A percentile compares a stretch with the other conserved stretches of the same genome.
Conservation (phyloP, 2,329 filamentous ascomycete genomes). For the Trichoderma sp. region DNA sequence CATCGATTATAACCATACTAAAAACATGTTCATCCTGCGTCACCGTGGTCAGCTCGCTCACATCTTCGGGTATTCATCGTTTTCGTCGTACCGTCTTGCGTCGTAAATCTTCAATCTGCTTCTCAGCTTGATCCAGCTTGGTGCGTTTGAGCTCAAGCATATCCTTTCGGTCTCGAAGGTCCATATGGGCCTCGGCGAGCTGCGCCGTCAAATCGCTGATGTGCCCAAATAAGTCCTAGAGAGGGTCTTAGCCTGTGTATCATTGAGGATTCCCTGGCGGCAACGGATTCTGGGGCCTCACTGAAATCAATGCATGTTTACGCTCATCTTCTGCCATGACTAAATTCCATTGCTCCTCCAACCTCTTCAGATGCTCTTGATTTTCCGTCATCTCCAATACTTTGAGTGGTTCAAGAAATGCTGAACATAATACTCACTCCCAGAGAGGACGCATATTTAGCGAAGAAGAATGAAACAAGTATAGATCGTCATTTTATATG, state of each 20-base stretch:
- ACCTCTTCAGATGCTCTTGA: slow-evolving; percentile 8
- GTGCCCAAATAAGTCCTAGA: slow-evolving; percentile 14
- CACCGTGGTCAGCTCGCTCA: not conserved
- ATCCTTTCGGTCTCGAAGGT: slow-evolving; percentile 20
- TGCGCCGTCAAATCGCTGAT: slow-evolving; percentile 9
- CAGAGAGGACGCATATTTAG: not conserved
- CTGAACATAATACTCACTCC: slow-evolving; percentile 1
- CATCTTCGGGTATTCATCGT: not conserved
- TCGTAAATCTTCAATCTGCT: slow-evolving; percentile 16
- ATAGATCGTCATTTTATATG: slow-evolving; percentile 16
- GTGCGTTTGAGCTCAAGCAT: slow-evolving; percentile 19
- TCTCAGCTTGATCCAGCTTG: slow-evolving; percentile 11
- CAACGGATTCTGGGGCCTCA: not conserved
- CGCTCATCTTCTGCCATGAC: slow-evolving; percentile 18
- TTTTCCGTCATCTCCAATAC: slow-evolving; percentile 14
- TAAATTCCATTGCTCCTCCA: slow-evolving; percentile 13
- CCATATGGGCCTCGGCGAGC: slow-evolving; percentile 18
- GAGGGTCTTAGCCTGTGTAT: not conserved
- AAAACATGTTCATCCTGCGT: slow-evolving; percentile 27
- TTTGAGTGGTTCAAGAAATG: not conserved
- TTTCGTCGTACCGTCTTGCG: slow-evolving; percentile 4
- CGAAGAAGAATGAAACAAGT: not conserved
- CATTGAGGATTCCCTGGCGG: not conserved
- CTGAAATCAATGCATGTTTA: slow-evolving; percentile 11
- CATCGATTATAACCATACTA: slow-evolving; percentile 38